These are phyloP conservation scores for Pseudopyrenochaeta lycopersici DNA, from an alignment of 2,329 filamentous ascomycete genomes.

Conservation along the genomic window DNA sequence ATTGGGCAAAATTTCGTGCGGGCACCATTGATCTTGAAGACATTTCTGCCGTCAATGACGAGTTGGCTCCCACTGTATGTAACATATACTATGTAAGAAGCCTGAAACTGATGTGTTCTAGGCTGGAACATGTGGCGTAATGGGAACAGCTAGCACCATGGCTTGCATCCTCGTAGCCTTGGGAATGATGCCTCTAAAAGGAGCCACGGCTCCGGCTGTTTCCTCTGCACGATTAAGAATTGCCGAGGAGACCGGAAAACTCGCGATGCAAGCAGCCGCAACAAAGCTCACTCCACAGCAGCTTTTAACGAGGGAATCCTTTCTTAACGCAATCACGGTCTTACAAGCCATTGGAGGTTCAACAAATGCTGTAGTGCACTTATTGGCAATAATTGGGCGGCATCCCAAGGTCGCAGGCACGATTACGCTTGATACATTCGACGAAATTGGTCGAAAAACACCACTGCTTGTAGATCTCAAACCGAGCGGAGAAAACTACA, in stretches of 20 bases:
- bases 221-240: conserved; percentile 61
- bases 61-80: conserved; percentile 73
- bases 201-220: conserved; percentile 63
- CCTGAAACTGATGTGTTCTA: neutral
- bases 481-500: conserved; percentile 82
- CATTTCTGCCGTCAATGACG: conserved; percentile 74
- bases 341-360: conserved; percentile 57
- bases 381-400: conserved; percentile 59
- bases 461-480: conserved; percentile 85
- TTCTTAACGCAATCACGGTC: conserved; percentile 57
- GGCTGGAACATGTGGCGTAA: conserved; percentile 65
- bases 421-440: conserved; percentile 79
- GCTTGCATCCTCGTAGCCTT: conserved; percentile 63
- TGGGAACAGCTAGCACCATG: conserved; percentile 67
- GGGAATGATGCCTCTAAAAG: conserved; percentile 62
- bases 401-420: conserved; percentile 70
- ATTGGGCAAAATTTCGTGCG: conserved; percentile 75
- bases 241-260: conserved; percentile 63
- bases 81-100: neutral
- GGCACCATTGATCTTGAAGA: conserved; percentile 75
- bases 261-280: conserved; percentile 56
- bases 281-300: conserved; percentile 54
- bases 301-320: conserved; percentile 58
- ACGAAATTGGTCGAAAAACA: conserved; percentile 78
- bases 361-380: conserved; percentile 55